Conservation (phyloP, 2,329 filamentous ascomycete genomes). For the Pseudogymnoascus sp. region DNA sequence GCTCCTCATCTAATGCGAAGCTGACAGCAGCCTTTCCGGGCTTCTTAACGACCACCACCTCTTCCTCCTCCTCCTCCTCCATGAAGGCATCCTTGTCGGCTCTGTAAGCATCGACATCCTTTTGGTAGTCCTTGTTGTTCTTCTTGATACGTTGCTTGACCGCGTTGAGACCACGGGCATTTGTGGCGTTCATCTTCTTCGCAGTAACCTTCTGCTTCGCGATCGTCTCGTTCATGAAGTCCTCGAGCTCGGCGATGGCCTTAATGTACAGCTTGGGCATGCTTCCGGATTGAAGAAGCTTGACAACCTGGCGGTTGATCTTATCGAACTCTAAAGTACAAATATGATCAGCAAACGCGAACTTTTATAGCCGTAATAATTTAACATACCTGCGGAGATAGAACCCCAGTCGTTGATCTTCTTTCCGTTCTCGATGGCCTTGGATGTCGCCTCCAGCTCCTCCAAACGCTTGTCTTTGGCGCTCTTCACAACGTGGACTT, state of each 20-base stretch:
- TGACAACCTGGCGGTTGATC: constrained; percentile 77
- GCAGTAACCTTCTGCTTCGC: constrained; percentile 92
- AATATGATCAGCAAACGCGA: constrained; percentile 1
- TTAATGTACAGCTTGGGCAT: constrained; percentile 89
- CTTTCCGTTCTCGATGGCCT: constrained; percentile 88
- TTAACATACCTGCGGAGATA: constrained; percentile 70
- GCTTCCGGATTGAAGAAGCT: constrained; percentile 70
- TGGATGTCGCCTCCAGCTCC: constrained; percentile 84
- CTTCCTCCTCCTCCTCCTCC: constrained; percentile 75
- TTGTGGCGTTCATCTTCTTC: constrained; percentile 98
- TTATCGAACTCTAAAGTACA: constrained; percentile 75
- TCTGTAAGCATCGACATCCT: constrained; percentile 80
- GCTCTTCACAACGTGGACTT: constrained; percentile 83
- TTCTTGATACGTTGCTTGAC: constrained; percentile 99
- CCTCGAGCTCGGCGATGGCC: constrained; percentile 87
- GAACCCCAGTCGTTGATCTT: constrained; percentile 98
- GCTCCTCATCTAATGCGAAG: constrained; percentile 44
- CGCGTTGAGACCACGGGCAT: constrained; percentile 87
- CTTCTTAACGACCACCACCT: constrained; percentile 46
- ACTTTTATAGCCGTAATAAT: neutral
- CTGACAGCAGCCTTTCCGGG: constrained; percentile 48
- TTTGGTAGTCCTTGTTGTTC: constrained; percentile 91
- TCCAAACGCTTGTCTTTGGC: constrained; percentile 96
- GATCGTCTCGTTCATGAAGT: constrained; percentile 86
- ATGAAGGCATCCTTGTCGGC: constrained; percentile 82